A percentile compares a stretch with the other conserved stretches of the same genome.
phyloP scores from a whole-genome alignment of 331 rosid genomes.

The Acacia pycnantha region DNA sequence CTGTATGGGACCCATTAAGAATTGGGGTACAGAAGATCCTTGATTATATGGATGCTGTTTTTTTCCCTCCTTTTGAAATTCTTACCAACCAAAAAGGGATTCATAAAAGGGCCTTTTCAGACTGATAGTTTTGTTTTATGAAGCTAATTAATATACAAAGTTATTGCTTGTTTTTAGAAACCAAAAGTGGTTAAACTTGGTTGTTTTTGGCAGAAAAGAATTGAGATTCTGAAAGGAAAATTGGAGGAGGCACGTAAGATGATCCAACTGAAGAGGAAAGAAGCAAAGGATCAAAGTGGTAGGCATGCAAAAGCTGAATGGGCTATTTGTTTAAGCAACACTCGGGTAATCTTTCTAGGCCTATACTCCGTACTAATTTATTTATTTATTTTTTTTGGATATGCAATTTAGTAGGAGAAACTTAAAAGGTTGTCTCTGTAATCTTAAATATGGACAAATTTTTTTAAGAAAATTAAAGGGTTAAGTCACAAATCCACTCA shows the following conservation, averaged over 20 bases:
- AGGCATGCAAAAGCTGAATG: slow-evolving; percentile 68
- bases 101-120: slow-evolving; percentile 24
- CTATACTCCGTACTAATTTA: too few relatives aligned
- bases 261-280: slow-evolving; percentile 49
- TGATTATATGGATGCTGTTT: not conserved
- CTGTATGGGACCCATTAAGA: slow-evolving; percentile 22
- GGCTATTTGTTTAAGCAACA: slow-evolving; percentile 60
- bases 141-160: not conserved
- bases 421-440: too few relatives aligned
- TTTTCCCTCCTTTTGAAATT: not conserved
- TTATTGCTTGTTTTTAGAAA: not conserved
- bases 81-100: not conserved
- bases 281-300: slow-evolving; percentile 46
- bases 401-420: too few relatives aligned
- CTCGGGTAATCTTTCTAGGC: slow-evolving; percentile 38
- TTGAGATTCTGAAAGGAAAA: slow-evolving; percentile 40
- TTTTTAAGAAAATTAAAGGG: too few relatives aligned
- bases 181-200: not conserved
- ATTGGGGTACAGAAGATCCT: not conserved
- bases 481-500: too few relatives aligned
- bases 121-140: not conserved
- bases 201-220: slow-evolving; percentile 43
- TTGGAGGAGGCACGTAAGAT: slow-evolving; percentile 45
- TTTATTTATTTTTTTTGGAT: too few relatives aligned
- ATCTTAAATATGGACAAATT: too few relatives aligned